These are phyloP conservation scores for Metschnikowia chrysomelidarum DNA, from an alignment of 805 yeast species.

Conservation along the genomic window DNA sequence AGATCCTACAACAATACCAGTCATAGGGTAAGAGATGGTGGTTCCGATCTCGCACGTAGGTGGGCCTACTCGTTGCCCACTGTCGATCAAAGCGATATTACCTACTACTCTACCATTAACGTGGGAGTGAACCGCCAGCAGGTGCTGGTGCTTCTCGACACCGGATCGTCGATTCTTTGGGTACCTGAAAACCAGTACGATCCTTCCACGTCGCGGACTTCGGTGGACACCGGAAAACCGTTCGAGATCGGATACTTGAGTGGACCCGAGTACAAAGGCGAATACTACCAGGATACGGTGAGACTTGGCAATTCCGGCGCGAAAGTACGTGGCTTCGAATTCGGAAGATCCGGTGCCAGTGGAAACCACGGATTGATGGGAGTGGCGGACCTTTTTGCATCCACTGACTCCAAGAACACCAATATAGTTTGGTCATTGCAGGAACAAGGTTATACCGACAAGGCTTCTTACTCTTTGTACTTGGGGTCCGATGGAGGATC, in stretches of 20 bases:
- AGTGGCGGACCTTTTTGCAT: constrained; percentile 9
- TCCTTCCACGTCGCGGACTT: constrained; percentile 5
- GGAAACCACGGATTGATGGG: constrained; percentile 14
- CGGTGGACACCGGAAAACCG: constrained; percentile 8
- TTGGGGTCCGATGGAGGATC: constrained; percentile 38
- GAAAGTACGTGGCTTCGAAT: constrained; percentile 11
- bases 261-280: constrained; percentile 7
- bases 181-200: constrained; percentile 16
- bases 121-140: constrained; percentile 18
- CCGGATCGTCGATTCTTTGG: constrained; percentile 46
- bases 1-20: too few species aligned
- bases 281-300: constrained; percentile 11
- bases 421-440: constrained; percentile 67
- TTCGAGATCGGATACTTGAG: constrained; percentile 12
- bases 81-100: too few species aligned
- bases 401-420: constrained; percentile 4
- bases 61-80: too few species aligned
- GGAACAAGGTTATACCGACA: constrained; percentile 52
- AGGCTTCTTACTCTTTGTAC: constrained; percentile 60
- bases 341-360: constrained; percentile 6
- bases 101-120: constrained; percentile 13
- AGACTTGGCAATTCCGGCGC: constrained; percentile 4
- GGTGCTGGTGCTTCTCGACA: constrained; percentile 36
- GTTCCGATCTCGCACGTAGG: too few species aligned
- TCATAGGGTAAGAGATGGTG: too few species aligned